phyloP scores from a whole-genome alignment of 306 rosid genomes.

The Trifolium repens region DNA sequence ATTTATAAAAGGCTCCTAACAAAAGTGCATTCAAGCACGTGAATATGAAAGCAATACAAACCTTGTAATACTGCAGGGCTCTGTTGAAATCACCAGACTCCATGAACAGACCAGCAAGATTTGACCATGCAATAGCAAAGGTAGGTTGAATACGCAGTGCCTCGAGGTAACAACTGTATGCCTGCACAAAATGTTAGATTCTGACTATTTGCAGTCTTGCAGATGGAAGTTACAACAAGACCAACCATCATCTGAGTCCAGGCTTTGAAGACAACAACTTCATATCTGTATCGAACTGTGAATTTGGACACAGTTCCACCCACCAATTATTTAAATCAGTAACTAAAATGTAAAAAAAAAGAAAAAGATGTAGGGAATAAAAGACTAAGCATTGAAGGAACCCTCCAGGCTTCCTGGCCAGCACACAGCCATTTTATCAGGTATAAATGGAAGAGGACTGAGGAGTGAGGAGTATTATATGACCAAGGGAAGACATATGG shows the following conservation, averaged over 20 bases:
- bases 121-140: slow-evolving; percentile 99
- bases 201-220: slow-evolving; percentile 94
- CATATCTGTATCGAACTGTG: slow-evolving; percentile 84
- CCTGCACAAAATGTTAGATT: slow-evolving; percentile 98
- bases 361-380: slow-evolving; percentile 52
- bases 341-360: slow-evolving; percentile 61
- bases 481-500: slow-evolving; percentile 38
- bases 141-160: slow-evolving; percentile 94
- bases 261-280: slow-evolving; percentile 81
- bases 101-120: slow-evolving; percentile 99
- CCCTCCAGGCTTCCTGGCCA: slow-evolving; percentile 52
- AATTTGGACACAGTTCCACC: slow-evolving; percentile 78
- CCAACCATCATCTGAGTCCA: slow-evolving; percentile 91
- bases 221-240: slow-evolving; percentile 81
- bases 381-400: slow-evolving; percentile 62
- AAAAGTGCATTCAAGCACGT: slow-evolving; percentile 7
- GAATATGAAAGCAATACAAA: slow-evolving; percentile 23
- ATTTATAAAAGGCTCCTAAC: neutral
- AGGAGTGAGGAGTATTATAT: slow-evolving; percentile 17
- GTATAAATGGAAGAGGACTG: slow-evolving; percentile 37
- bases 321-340: slow-evolving; percentile 83
- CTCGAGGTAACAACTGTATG: slow-evolving; percentile 98
- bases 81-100: slow-evolving; percentile 97
- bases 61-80: slow-evolving; percentile 98
- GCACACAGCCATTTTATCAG: slow-evolving; percentile 35